Percentiles rank a stretch among this genome's conserved stretches.
Conservation (phyloP, 768 basidiomycete genomes). For the Leccinum arenicola region DNA sequence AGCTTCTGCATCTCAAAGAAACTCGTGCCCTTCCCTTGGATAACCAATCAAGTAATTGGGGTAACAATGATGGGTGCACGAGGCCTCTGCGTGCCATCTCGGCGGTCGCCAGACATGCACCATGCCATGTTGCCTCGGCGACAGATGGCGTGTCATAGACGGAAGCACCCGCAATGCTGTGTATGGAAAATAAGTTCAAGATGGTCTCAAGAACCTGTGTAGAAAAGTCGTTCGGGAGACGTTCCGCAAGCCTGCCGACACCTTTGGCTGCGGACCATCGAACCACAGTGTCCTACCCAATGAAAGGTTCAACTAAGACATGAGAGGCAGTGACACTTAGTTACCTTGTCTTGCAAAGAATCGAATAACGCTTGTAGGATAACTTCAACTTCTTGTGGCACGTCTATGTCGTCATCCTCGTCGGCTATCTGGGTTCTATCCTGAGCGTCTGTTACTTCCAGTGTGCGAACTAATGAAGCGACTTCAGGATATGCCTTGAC, state of each 20-base stretch:
- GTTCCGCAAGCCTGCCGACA: constrained; percentile 77
- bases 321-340: background rate
- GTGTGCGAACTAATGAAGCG: constrained; percentile 19
- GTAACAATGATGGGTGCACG: constrained; percentile 53
- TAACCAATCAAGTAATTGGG: constrained; percentile 72
- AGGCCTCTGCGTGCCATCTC: constrained; percentile 87
- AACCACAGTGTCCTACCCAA: constrained; percentile 81
- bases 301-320: constrained; percentile 1
- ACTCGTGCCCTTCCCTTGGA: constrained; percentile 54
- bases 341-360: constrained; percentile 78
- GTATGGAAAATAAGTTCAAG: constrained; percentile 72
- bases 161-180: constrained; percentile 60
- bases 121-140: constrained; percentile 93
- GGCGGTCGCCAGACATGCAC: constrained; percentile 87
- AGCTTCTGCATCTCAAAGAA: constrained; percentile 10
- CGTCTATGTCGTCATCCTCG: constrained; percentile 50
- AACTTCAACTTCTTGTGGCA: constrained; percentile 77
- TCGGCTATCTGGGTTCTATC: constrained; percentile 15
- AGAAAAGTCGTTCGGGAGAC: constrained; percentile 72
- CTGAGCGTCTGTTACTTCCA: constrained; percentile 18
- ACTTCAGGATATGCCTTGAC: constrained; percentile 22
- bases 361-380: constrained; percentile 71
- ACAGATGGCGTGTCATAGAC: constrained; percentile 71
- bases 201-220: constrained; percentile 82
- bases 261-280: constrained; percentile 95